Percentiles rank a stretch among this genome's conserved stretches.
Conservation (phyloP, 148 eudicot genomes). For the Vaccinium vitisidaea region DNA sequence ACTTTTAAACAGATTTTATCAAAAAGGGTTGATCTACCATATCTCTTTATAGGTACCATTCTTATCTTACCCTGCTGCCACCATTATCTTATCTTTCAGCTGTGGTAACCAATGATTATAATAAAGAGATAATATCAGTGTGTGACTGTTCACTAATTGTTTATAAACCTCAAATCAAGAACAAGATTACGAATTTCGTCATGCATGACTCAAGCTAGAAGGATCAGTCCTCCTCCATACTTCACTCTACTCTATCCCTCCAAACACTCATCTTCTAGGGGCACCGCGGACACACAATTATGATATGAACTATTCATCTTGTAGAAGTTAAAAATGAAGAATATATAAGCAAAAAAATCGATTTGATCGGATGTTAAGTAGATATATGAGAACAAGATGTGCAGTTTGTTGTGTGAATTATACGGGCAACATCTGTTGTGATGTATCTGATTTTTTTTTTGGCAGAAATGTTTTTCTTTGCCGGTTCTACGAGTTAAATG, state of each 20-base stretch:
- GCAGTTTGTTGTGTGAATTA: too few species aligned
- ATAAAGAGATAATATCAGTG: too few species aligned
- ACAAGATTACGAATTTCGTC: not conserved
- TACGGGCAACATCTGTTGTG: too few species aligned
- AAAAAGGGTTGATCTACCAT: not conserved
- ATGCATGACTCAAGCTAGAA: constrained; percentile 6
- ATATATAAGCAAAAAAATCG: too few species aligned
- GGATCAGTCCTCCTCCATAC: too few species aligned
- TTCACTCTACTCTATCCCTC: too few species aligned
- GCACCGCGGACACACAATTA: not conserved
- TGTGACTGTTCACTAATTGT: not conserved
- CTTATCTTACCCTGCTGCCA: not conserved
- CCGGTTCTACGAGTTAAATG: too few species aligned
- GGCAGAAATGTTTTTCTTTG: not conserved
- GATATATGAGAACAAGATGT: too few species aligned
- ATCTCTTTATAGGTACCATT: not conserved
- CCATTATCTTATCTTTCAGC: not conserved
- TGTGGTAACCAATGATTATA: not conserved
- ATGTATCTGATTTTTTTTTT: too few species aligned
- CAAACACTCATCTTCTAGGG: not conserved
- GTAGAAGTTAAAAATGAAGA: too few species aligned
- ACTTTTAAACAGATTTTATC: not conserved
- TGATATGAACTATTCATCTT: not conserved
- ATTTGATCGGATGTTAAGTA: too few species aligned
- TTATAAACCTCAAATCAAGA: not conserved